These are phyloP conservation scores for Amphicarpaea edgeworthii DNA, from an alignment of 306 rosid genomes.

Conservation along the genomic window DNA sequence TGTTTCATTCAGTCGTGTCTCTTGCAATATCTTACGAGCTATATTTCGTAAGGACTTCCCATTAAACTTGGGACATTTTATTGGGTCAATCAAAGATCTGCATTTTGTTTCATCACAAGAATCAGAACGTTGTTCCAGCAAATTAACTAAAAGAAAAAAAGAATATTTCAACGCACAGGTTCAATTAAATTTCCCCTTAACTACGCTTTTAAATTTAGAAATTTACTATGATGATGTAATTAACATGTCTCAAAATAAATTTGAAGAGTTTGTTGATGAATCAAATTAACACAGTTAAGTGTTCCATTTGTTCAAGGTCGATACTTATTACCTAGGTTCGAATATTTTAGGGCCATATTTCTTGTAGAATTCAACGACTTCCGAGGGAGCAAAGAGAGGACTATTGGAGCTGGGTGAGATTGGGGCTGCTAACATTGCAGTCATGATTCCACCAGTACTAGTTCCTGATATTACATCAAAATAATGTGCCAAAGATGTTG, in stretches of 20 bases:
- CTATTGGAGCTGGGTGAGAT: neutral
- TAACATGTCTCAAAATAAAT: no score
- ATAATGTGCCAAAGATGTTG: no score
- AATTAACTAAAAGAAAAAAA: no score
- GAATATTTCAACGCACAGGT: no score
- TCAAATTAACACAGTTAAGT: neutral
- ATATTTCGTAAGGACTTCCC: conserved; percentile 7
- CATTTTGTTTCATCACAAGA: neutral
- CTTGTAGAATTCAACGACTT: no score
- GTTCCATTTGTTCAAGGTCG: neutral
- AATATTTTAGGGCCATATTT: no score
- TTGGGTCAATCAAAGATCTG: neutral
- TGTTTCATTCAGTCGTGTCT: conserved; percentile 22
- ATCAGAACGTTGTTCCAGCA: neutral
- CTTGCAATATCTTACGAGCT: neutral
- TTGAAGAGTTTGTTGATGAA: neutral
- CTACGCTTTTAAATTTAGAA: no score
- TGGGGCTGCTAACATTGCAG: conserved; percentile 17
- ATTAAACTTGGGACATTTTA: neutral
- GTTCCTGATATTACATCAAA: no score
- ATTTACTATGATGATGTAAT: no score
- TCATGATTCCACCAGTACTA: no score
- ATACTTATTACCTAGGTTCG: conserved; percentile 27
- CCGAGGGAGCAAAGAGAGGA: no score
- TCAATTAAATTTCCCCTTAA: no score